Conservation (phyloP, 257 asterid species). For the Cruciata laevipes region DNA sequence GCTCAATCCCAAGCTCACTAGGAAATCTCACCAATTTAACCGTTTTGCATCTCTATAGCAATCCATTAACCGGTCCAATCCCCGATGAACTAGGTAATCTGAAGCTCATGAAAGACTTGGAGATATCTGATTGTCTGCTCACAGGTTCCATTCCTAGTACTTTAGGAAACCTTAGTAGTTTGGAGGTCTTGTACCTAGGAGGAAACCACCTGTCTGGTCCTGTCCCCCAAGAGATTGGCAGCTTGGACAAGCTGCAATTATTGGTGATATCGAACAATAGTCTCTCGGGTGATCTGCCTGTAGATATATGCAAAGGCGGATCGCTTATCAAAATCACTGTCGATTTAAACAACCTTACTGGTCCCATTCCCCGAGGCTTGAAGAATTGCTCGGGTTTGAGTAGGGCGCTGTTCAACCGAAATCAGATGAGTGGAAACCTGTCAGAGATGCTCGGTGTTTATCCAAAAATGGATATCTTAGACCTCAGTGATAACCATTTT, state of each 20-base stretch:
- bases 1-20: not conserved
- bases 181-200: not conserved
- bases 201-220: not conserved
- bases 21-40: not conserved
- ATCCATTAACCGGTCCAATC: not conserved
- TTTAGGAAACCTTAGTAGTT: not conserved
- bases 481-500: not conserved
- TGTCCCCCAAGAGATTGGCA: not conserved
- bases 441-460: not conserved
- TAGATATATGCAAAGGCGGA: not conserved
- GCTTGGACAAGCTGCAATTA: not conserved
- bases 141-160: conserved; percentile 1
- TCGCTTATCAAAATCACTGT: not conserved
- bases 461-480: not conserved
- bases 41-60: not conserved
- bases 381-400: not conserved
- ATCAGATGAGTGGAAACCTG: not conserved
- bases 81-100: not conserved
- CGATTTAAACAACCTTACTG: not conserved
- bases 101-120: not conserved
- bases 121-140: not conserved
- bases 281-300: not conserved
- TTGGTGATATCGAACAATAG: not conserved
- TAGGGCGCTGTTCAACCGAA: not conserved
- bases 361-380: conserved; percentile 1